Conservation (phyloP, 2,329 filamentous ascomycete species). For the Phoma sp. region DNA sequence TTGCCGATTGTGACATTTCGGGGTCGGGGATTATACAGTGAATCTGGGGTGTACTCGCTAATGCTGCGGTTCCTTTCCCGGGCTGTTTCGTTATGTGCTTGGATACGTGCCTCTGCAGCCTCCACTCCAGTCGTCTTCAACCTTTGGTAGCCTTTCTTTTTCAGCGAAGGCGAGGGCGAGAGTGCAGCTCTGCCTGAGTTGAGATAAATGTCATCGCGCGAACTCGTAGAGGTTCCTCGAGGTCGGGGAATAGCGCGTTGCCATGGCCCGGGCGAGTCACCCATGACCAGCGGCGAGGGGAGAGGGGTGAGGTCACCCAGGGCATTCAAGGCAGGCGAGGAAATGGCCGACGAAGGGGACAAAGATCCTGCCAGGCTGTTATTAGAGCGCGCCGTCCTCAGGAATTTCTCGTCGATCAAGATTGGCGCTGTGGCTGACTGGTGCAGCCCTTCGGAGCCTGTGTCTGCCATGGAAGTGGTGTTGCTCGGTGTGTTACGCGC, state of each 20-base stretch:
- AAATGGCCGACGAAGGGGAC: slow-evolving; percentile 53
- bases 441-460: slow-evolving; percentile 34
- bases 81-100: slow-evolving; percentile 37
- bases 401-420: slow-evolving; percentile 42
- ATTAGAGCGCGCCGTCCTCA: slow-evolving; percentile 51
- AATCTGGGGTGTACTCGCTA: slow-evolving; percentile 84
- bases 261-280: slow-evolving; percentile 53
- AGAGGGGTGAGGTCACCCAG: slow-evolving; percentile 59
- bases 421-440: slow-evolving; percentile 47
- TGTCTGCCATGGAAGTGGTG: slow-evolving; percentile 43
- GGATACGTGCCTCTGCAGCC: slow-evolving; percentile 40
- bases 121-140: slow-evolving; percentile 52
- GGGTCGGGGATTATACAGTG: slow-evolving; percentile 67
- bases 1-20: slow-evolving; percentile 73
- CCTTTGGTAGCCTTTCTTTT: slow-evolving; percentile 56
- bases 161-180: slow-evolving; percentile 48
- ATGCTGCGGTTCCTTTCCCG: slow-evolving; percentile 80
- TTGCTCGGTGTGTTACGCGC: slow-evolving; percentile 24
- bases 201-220: slow-evolving; percentile 41
- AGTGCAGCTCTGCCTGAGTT: slow-evolving; percentile 40
- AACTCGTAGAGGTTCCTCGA: slow-evolving; percentile 38
- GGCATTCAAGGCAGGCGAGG: slow-evolving; percentile 56
- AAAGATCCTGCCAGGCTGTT: slow-evolving; percentile 53
- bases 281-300: slow-evolving; percentile 55
- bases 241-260: slow-evolving; percentile 45